Evolutionary conservation across 306 rosid genomes (phyloP).

Genomic region (Inga laurina): DNA sequence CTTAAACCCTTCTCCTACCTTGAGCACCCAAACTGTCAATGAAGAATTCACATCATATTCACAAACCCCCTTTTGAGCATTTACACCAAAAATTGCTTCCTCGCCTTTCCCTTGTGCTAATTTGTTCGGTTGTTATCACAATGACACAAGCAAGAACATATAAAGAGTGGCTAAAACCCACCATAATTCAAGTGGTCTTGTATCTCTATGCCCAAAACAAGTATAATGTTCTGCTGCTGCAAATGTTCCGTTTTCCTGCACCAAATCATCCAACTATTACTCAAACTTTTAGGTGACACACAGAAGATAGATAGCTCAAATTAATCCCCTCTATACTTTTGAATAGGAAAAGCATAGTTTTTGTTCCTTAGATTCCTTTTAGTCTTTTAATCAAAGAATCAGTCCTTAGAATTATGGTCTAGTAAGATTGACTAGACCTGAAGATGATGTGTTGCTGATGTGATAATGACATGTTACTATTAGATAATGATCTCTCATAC

Average conservation of each 20-base stretch:
- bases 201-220: slow-evolving; percentile 35
- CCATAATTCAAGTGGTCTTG: slow-evolving; percentile 33
- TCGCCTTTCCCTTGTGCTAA: not conserved
- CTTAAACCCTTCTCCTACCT: not conserved
- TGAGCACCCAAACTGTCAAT: not conserved
- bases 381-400: not conserved
- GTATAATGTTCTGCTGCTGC: slow-evolving; percentile 22
- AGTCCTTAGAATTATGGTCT: not conserved
- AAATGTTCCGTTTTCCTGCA: slow-evolving; percentile 61
- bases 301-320: not conserved
- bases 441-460: not conserved
- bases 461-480: not conserved
- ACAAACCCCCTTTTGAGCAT: not conserved
- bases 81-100: not conserved
- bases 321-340: not conserved
- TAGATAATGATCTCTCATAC: not conserved
- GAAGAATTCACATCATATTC: not conserved
- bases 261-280: not conserved
- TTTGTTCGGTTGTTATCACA: not conserved
- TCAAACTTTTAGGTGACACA: not conserved
- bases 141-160: slow-evolving; percentile 32
- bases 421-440: not conserved
- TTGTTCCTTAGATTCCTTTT: not conserved
- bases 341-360: no score
- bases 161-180: slow-evolving; percentile 37